Conservation (phyloP, 768 basidiomycete species). For the Xerocomus spinulosus region DNA sequence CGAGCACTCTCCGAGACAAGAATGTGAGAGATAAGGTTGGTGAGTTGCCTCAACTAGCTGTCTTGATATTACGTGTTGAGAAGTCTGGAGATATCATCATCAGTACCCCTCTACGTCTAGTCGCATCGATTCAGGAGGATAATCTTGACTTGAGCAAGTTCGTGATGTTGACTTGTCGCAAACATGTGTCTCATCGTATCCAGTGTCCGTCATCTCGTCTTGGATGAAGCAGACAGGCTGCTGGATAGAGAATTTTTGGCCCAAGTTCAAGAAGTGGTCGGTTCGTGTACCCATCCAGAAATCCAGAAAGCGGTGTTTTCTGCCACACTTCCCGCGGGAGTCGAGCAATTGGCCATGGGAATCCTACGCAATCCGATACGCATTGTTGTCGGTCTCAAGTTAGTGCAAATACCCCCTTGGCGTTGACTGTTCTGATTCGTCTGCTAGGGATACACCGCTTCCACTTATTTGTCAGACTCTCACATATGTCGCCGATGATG, state of each 20-base stretch:
- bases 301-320: conserved; percentile 90
- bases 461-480: conserved; percentile 86
- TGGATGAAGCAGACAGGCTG: conserved; percentile 92
- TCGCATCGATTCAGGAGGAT: conserved; percentile 70
- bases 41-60: conserved; percentile 32
- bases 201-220: conserved; percentile 80
- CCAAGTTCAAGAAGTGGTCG: conserved; percentile 85
- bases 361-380: conserved; percentile 85
- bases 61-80: not conserved
- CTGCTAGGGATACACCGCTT: conserved; percentile 82
- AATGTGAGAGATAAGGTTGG: conserved; percentile 72
- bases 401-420: conserved; percentile 24
- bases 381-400: conserved; percentile 97
- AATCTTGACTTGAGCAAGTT: conserved; percentile 70
- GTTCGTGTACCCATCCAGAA: conserved; percentile 61
- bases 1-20: conserved; percentile 73
- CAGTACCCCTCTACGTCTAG: conserved; percentile 86
- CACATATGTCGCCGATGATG: conserved; percentile 88
- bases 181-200: conserved; percentile 1
- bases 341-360: conserved; percentile 81
- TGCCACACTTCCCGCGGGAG: conserved; percentile 87
- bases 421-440: conserved; percentile 10
- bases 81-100: conserved; percentile 74
- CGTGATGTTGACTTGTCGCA: conserved; percentile 23
- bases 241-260: conserved; percentile 83